Base-by-base conservation (phyloP, 2,329 filamentous ascomycete species). In the Pseudopithomyces chartarum region DNA sequence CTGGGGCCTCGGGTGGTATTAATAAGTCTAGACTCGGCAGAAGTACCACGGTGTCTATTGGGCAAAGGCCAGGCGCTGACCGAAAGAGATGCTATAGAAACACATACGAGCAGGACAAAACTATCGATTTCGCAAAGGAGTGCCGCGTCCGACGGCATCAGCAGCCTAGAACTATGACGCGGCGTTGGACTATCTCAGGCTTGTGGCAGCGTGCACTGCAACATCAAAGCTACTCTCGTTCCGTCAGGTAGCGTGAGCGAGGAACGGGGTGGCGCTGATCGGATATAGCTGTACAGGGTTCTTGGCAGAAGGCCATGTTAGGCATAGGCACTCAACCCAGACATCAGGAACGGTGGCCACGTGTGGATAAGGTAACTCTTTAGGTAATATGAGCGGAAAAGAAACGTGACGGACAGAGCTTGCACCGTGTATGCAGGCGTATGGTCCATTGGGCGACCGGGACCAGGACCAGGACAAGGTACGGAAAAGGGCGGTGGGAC, bases 21-120 rank as follows among this genome's bases (percentile, higher is more conserved):
- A 73, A 73, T 72, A 73, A 68, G 64, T 59, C 61, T 54, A 51
- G 59, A 55, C 63, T 71, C 68, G 68, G 68, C 67, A 70, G 57
- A 67, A 66, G 57, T 56, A 62, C 56, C 47, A 60, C 58, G 56
- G 58, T 60, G 40, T 62, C 56, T 64, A 67, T 65, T 64, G 63
- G 64, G 55, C 59, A 60, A 61, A 55, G 56, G 53, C 45, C 48
- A 61, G 56, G 49, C 56, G 63, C 61, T 60, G 64, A 58, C 60
- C 66, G 61, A 67, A 64, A 66, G 52, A 61, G 60, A 65, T 58
- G 50, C 57, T 67, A 68, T 62, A 65, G 60, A 52, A 61, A 46
- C 54, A 55, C 42, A 51, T 51, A 51, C 48, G 52, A 49, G 45
- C 26, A 40, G n/a, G 42, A 54, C 61, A 48, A 46, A 61, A 70